Conservation (phyloP, 139 green algal species). For the Asterochloris sp. region DNA sequence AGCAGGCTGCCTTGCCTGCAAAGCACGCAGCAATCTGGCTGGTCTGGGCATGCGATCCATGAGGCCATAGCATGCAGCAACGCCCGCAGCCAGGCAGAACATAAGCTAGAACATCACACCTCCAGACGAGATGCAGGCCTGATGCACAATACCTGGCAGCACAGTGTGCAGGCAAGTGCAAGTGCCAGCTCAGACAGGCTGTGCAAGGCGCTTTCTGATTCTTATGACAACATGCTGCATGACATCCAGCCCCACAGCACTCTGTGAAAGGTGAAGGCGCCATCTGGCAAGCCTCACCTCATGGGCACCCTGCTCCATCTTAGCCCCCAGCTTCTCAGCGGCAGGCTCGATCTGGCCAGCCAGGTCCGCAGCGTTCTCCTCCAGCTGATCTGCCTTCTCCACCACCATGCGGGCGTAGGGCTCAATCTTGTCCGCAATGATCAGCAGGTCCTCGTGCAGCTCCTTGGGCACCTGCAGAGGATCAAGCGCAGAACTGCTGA, state of each 20-base stretch:
- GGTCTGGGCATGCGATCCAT: too few relatives aligned
- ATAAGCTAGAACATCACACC: too few relatives aligned
- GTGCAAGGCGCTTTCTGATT: too few relatives aligned
- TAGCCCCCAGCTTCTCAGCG: slow-evolving; percentile 13
- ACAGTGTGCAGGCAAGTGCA: too few relatives aligned
- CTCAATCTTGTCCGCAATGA: slow-evolving; percentile 17
- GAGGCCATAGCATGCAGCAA: too few relatives aligned
- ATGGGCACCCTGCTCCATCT: slow-evolving; percentile 13
- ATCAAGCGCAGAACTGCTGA: neutral
- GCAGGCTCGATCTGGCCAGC: slow-evolving; percentile 13
- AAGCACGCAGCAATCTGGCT: neutral
- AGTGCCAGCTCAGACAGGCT: too few relatives aligned
- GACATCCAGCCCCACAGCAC: too few relatives aligned
- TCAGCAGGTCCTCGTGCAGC: slow-evolving; percentile 15
- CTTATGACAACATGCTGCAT: too few relatives aligned
- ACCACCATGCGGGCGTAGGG: slow-evolving; percentile 6
- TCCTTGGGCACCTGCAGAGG: slow-evolving; percentile 16
- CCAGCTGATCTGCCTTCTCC: slow-evolving; percentile 7
- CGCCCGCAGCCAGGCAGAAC: too few relatives aligned
- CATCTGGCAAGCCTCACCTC: neutral
- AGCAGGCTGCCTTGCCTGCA: slow-evolving; percentile 11
- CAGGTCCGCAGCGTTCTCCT: slow-evolving; percentile 11
- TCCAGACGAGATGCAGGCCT: too few relatives aligned
- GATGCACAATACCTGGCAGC: too few relatives aligned
- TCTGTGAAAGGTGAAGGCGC: too few relatives aligned